Conservation (phyloP, 768 basidiomycete species). For the Rhizopogon rudus region DNA sequence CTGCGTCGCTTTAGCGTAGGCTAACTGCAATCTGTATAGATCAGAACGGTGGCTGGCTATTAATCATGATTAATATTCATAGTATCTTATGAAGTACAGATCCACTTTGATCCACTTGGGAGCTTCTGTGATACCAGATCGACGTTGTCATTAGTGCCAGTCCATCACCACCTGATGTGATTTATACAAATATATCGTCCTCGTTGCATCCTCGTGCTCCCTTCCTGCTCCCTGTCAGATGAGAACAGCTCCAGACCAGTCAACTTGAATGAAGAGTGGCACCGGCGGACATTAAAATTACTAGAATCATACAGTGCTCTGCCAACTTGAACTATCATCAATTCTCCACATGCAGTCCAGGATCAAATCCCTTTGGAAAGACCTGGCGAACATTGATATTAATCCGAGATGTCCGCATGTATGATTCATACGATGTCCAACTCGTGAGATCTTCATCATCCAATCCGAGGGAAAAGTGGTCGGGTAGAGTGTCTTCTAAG, state of each 20-base stretch:
- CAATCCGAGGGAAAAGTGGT: slow-evolving; percentile 36
- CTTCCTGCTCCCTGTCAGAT: slow-evolving; percentile 5
- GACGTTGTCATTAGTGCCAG: not conserved
- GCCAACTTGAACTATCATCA: not conserved
- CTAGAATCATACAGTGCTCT: not conserved
- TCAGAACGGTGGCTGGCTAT: too few relatives aligned
- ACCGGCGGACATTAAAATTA: not conserved
- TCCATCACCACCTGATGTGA: not conserved
- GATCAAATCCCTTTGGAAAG: slow-evolving; percentile 65
- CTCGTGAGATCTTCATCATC: slow-evolving; percentile 26
- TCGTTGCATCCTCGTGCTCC: slow-evolving; percentile 6
- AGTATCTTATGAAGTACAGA: too few relatives aligned
- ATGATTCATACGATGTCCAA: slow-evolving; percentile 62
- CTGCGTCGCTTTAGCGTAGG: not conserved
- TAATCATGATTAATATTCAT: too few relatives aligned
- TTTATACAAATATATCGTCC: not conserved
- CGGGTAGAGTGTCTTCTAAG: slow-evolving; percentile 74
- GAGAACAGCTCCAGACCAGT: not conserved
- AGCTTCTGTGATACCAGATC: not conserved
- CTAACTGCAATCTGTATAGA: not conserved
- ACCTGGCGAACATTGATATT: slow-evolving; percentile 93
- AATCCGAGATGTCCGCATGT: slow-evolving; percentile 67
- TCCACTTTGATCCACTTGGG: too few relatives aligned
- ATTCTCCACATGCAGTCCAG: slow-evolving; percentile 10
- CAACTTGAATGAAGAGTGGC: not conserved